These are phyloP conservation scores for Carex pumila DNA, from an alignment of 176 grass and related monocot genomes.

Conservation along the genomic window DNA sequence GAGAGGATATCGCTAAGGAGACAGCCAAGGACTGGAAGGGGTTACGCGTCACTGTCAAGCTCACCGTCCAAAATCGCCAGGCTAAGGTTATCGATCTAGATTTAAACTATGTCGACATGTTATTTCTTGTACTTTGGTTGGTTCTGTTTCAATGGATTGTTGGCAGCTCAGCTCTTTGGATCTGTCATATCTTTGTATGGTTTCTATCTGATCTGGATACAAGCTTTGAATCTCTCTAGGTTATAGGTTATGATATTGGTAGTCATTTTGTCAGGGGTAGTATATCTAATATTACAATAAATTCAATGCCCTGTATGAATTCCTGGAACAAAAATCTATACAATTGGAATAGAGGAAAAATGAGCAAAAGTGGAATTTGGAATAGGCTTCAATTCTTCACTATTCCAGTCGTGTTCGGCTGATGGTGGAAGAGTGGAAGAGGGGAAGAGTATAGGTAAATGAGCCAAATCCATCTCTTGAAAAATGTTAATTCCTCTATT, in stretches of 20 bases:
- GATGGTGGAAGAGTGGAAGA: too few relatives aligned
- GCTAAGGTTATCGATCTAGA: constrained; percentile 50
- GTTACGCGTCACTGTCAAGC: constrained; percentile 89
- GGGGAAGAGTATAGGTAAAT: too few relatives aligned
- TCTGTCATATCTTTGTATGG: neutral
- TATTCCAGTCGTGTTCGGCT: too few relatives aligned
- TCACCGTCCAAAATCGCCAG: constrained; percentile 88
- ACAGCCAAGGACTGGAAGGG: constrained; percentile 97
- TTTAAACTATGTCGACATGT: neutral
- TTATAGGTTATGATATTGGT: neutral
- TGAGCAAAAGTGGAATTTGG: too few relatives aligned
- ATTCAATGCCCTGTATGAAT: too few relatives aligned
- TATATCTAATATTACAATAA: too few relatives aligned
- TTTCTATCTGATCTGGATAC: neutral
- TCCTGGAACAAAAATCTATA: too few relatives aligned
- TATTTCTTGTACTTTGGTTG: neutral
- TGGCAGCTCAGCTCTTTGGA: neutral
- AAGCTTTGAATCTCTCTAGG: neutral
- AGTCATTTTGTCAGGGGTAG: neutral
- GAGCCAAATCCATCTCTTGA: too few relatives aligned
- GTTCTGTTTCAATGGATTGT: neutral
- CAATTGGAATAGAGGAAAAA: too few relatives aligned
- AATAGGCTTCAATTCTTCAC: too few relatives aligned
- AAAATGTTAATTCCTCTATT: too few relatives aligned
- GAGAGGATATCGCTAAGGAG: constrained; percentile 97